Evolutionary conservation across 129 eudicot species (phyloP), one percentile per base, ranked within the genome.

Genomic region (Arctium minus): DNA sequence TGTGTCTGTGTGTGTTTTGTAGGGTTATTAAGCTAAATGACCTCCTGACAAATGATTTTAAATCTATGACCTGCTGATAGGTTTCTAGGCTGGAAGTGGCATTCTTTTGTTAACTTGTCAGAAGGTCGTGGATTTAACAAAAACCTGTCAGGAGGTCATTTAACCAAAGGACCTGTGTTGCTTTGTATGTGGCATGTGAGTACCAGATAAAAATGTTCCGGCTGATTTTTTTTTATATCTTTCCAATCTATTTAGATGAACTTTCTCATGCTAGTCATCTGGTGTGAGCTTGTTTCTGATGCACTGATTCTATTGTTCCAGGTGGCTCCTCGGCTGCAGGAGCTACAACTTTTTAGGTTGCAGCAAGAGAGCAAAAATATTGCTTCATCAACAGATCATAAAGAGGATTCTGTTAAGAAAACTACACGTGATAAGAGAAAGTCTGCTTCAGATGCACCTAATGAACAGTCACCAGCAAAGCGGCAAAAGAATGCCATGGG

Each of bases 241-340:
- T 46, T 46, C 11, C 56, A 46, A 46, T 46, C 17, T 46, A 46
- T 10, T 56, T 56, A 12, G 67, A 56, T 56, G 56, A 17, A 46
- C 17, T 46, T 11, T 11, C 56, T 46, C 50, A n/a, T 35, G 8
- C n/a, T 37, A 44, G 13, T 5, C 4, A 18, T 12, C 50, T 44
- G 37, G 22, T 73, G 60, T 73, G 35, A 39, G 17, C 11, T 18
- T 70, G 8, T 32, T 78, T 71, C 22, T 78, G 64, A 76, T 81
- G 83, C 39, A 11, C 75, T 33, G 3, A 15, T 75, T 50, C 35
- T 78, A 8, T 79, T 37, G 56, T 84, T 38, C 11, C 86, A 96
- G 99, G 97, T 93, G 78, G 74, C 93, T 77, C 98, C 97, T 83
- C 93, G 99, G 72, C 89, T 96, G 60, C 93, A 88, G 85, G 99